Percentiles rank a stretch among this genome's conserved stretches.
These are phyloP conservation scores for Gloeopeniophorella convolvens DNA, from an alignment of 768 basidiomycete species.

Conservation along the genomic window DNA sequence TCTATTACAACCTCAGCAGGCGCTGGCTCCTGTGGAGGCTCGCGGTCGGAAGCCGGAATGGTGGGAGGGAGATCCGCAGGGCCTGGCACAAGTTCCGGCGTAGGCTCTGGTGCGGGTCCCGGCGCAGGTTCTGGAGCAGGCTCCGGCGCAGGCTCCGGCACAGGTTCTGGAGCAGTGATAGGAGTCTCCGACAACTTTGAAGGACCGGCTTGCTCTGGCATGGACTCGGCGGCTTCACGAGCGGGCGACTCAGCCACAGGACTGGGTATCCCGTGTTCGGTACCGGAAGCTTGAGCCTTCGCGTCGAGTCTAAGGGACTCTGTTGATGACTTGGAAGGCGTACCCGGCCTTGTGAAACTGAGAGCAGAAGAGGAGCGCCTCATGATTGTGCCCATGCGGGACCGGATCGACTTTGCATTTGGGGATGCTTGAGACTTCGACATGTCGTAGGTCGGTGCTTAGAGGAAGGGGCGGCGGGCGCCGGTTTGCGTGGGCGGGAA, in stretches of 20 bases:
- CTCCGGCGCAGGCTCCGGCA: constrained; percentile 18
- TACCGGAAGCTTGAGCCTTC: constrained; percentile 26
- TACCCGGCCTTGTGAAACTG: constrained; percentile 11
- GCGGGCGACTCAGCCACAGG: constrained; percentile 68
- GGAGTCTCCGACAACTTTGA: constrained; percentile 24
- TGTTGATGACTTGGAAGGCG: constrained; percentile 14
- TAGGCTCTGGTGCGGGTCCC: no score
- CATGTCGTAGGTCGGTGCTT: constrained; percentile 4
- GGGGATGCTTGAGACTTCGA: constrained; percentile 9
- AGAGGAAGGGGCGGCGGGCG: neutral
- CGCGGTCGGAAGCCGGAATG: neutral
- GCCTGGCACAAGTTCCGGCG: no score
- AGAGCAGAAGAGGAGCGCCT: constrained; percentile 19
- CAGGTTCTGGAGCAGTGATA: constrained; percentile 7
- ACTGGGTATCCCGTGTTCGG: constrained; percentile 37
- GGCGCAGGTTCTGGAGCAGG: constrained; percentile 22
- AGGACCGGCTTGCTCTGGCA: constrained; percentile 20
- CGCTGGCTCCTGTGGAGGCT: neutral
- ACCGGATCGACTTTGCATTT: constrained; percentile 8
- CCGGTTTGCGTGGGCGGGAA: neutral
- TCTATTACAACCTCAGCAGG: neutral
- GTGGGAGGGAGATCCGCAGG: no score
- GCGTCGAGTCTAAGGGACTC: constrained; percentile 31
- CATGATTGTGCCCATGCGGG: constrained; percentile 20
- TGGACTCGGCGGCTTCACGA: constrained; percentile 42